A percentile compares a stretch with the other conserved stretches of the same genome.
Evolutionary conservation across 306 rosid species (phyloP).

Genomic region (barrel medic (Medicago truncatula)): DNA sequence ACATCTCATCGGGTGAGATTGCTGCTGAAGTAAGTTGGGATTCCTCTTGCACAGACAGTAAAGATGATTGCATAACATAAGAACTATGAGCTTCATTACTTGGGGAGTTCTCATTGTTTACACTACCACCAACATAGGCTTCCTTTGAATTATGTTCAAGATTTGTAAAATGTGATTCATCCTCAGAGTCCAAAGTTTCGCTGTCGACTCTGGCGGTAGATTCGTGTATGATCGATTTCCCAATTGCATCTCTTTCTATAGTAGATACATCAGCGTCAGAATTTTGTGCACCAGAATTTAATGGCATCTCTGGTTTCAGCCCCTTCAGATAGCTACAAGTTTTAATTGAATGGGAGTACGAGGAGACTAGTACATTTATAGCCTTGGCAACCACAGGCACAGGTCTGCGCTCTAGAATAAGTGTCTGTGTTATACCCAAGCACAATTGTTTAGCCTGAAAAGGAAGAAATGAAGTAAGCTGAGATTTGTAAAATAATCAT

Average conservation of each 20-base stretch:
- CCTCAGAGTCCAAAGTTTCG: conserved; percentile 67
- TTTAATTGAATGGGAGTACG: conserved; percentile 73
- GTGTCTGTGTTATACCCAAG: conserved; percentile 72
- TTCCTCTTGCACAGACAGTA: conserved; percentile 69
- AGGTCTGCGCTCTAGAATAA: conserved; percentile 85
- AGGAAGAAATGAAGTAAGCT: conserved; percentile 30
- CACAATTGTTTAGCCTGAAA: conserved; percentile 93
- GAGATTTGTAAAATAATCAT: conserved; percentile 1
- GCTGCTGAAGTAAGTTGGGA: conserved; percentile 82
- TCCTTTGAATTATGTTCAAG: conserved; percentile 47
- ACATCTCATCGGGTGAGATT: conserved; percentile 93
- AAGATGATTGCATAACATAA: conserved; percentile 57
- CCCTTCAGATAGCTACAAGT: conserved; percentile 64
- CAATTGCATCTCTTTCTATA: conserved; percentile 52
- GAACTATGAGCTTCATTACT: conserved; percentile 52
- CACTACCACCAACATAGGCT: conserved; percentile 48
- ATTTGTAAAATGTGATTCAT: conserved; percentile 53
- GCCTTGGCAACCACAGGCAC: conserved; percentile 78
- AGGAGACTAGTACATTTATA: conserved; percentile 74
- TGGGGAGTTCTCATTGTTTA: conserved; percentile 46
- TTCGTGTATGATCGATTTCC: conserved; percentile 57
- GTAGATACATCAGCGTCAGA: conserved; percentile 55
- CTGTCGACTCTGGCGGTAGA: conserved; percentile 57
- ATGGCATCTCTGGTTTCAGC: conserved; percentile 62
- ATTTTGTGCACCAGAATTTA: conserved; percentile 59